Conservation (phyloP, 179 eudicot species). For the Patellifolia procumbens region DNA sequence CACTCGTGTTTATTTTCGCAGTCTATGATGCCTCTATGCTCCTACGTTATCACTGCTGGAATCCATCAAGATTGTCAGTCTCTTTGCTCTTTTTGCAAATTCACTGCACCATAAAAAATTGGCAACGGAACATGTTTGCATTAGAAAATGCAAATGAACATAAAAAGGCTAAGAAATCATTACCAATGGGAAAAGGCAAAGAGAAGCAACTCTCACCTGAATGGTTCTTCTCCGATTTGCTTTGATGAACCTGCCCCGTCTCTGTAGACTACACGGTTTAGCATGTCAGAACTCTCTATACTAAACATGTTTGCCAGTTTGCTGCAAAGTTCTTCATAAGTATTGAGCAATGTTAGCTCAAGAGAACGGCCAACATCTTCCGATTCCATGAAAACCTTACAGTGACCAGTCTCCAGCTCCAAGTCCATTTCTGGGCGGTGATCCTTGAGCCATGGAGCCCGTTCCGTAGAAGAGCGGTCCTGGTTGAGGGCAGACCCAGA, state of each 20-base stretch:
- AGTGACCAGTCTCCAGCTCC: constrained; percentile 61
- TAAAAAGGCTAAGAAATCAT: neutral
- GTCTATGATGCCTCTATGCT: constrained; percentile 30
- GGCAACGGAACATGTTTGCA: constrained; percentile 3
- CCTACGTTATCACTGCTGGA: constrained; percentile 57
- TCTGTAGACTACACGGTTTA: constrained; percentile 57
- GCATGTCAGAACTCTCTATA: constrained; percentile 55
- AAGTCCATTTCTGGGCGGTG: constrained; percentile 39
- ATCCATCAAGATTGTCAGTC: constrained; percentile 59
- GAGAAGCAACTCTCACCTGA: constrained; percentile 41
- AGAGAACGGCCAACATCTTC: constrained; percentile 77
- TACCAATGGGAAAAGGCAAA: neutral
- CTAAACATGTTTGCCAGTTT: constrained; percentile 61
- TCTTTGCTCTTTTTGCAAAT: constrained; percentile 57
- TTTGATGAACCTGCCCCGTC: constrained; percentile 48
- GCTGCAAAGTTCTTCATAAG: constrained; percentile 61
- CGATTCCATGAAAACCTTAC: constrained; percentile 74
- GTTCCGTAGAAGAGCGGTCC: constrained; percentile 49
- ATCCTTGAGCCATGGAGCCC: constrained; percentile 37
- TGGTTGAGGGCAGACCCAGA: constrained; percentile 67
- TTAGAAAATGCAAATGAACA: neutral
- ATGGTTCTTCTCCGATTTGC: constrained; percentile 68
- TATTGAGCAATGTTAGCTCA: constrained; percentile 48
- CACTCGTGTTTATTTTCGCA: constrained; percentile 29
- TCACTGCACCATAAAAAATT: constrained; percentile 44